Evolutionary conservation across 2,329 filamentous ascomycete genomes (phyloP).

Genomic region (Trichophyton schoenleinii): DNA sequence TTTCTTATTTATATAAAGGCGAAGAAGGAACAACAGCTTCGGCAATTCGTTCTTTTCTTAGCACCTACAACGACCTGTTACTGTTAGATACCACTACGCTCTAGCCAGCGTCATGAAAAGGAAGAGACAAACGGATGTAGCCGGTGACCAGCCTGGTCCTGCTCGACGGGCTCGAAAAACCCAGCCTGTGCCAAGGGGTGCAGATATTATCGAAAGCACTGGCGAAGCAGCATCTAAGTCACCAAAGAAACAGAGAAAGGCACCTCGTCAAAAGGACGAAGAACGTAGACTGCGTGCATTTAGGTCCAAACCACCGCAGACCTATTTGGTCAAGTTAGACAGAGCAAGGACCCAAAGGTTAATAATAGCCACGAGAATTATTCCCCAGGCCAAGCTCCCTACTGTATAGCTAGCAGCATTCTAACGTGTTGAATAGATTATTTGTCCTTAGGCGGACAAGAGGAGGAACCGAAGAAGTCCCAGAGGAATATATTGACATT

Average conservation of each 20-base stretch:
- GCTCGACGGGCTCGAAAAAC: not conserved
- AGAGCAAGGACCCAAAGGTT: conserved; percentile 40
- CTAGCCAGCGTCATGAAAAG: not conserved
- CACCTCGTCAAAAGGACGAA: conserved; percentile 8
- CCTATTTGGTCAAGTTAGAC: conserved; percentile 36
- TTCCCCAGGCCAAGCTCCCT: not conserved
- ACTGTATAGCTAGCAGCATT: not conserved
- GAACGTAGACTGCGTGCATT: conserved; percentile 32
- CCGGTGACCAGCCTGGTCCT: not conserved
- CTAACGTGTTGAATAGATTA: conserved; percentile 30
- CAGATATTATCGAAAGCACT: not conserved
- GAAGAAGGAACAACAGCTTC: too few species aligned
- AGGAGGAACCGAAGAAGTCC: conserved; percentile 32
- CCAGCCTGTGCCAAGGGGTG: not conserved
- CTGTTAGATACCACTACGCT: not conserved
- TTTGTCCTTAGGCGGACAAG: conserved; percentile 43
- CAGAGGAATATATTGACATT: conserved; percentile 42
- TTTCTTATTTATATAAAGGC: too few species aligned
- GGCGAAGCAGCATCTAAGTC: not conserved
- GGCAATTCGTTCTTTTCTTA: too few species aligned
- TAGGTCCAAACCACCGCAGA: conserved; percentile 32
- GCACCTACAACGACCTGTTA: too few species aligned
- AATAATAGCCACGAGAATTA: not conserved
- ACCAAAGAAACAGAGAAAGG: not conserved
- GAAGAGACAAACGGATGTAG: not conserved